These are phyloP conservation scores for Corynespora cassiicola DNA, from an alignment of 2,329 filamentous ascomycete species.

Conservation along the genomic window DNA sequence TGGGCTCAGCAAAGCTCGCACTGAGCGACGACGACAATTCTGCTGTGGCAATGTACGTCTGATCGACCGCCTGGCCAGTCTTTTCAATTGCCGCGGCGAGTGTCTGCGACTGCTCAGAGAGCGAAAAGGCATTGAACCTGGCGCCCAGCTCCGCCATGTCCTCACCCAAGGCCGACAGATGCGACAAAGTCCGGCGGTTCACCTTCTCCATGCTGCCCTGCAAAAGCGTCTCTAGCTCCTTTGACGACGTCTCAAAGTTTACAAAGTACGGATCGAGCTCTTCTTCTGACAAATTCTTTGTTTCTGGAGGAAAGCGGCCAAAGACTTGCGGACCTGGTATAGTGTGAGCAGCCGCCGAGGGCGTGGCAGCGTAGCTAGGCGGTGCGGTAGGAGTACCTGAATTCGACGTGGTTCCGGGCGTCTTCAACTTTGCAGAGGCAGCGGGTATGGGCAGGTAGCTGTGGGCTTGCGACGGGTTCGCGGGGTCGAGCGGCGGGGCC, in stretches of 20 bases:
- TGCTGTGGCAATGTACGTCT: conserved; percentile 93
- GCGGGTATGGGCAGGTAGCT: conserved; percentile 86
- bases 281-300: conserved; percentile 78
- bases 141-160: conserved; percentile 93
- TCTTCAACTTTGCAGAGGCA: conserved; percentile 83
- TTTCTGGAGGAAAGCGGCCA: conserved; percentile 81
- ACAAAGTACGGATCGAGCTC: conserved; percentile 97
- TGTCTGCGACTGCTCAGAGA: conserved; percentile 88
- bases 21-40: conserved; percentile 88
- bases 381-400: conserved; percentile 64
- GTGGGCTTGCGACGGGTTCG: conserved; percentile 89
- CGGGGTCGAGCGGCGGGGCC: conserved; percentile 91
- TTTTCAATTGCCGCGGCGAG: conserved; percentile 93
- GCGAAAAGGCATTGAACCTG: conserved; percentile 94
- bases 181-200: conserved; percentile 85
- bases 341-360: conserved; percentile 63
- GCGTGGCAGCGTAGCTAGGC: conserved; percentile 54
- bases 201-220: conserved; percentile 97
- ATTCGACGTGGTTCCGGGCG: conserved; percentile 49
- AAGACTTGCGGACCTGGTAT: conserved; percentile 70
- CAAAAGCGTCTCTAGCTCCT: conserved; percentile 86
- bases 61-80: conserved; percentile 91
- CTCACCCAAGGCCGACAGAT: conserved; percentile 81
- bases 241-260: conserved; percentile 88
- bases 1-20: conserved; percentile 93